Conservation (phyloP, 192 early-diverging fungal species). For the Martensiomyces pterosporus region DNA sequence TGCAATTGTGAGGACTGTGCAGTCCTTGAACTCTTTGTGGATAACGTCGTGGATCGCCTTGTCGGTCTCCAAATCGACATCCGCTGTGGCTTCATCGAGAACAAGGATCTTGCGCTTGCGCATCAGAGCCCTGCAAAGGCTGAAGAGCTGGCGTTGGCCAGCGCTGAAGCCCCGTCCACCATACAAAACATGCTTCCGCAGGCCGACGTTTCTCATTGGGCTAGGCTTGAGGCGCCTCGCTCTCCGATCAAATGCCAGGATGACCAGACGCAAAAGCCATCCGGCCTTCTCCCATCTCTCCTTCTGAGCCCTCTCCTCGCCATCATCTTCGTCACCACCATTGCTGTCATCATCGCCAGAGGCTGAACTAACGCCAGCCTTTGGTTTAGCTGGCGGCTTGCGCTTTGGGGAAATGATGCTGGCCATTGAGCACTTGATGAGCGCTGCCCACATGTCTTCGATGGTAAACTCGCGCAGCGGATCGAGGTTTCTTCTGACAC, state of each 20-base stretch:
- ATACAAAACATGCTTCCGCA: background rate
- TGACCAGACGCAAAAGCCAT: background rate
- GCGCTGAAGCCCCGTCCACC: constrained; percentile 60
- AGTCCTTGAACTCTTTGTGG: constrained; percentile 44
- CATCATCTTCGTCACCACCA: background rate
- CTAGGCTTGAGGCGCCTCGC: background rate
- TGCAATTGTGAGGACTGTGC: constrained; percentile 61
- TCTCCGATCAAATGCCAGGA: background rate
- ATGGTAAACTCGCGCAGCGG: constrained; percentile 51
- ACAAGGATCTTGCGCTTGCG: constrained; percentile 62
- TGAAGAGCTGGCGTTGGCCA: constrained; percentile 62
- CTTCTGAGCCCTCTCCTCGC: background rate
- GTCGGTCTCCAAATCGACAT: constrained; percentile 51
- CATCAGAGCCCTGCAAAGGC: constrained; percentile 55
- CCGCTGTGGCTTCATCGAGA: constrained; percentile 69
- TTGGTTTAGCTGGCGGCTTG: background rate
- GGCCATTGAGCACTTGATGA: constrained; percentile 25
- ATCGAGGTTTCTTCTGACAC: constrained; percentile 62
- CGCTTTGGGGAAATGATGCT: background rate
- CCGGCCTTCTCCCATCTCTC: background rate
- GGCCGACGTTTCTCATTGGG: background rate
- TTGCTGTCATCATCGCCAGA: no score
- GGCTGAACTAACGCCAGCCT: no score
- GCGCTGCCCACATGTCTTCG: constrained; percentile 57
- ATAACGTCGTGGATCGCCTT: constrained; percentile 57